These are phyloP conservation scores for Geosiphon pyriformis DNA, from an alignment of 192 early-diverging fungal species.

Conservation along the genomic window DNA sequence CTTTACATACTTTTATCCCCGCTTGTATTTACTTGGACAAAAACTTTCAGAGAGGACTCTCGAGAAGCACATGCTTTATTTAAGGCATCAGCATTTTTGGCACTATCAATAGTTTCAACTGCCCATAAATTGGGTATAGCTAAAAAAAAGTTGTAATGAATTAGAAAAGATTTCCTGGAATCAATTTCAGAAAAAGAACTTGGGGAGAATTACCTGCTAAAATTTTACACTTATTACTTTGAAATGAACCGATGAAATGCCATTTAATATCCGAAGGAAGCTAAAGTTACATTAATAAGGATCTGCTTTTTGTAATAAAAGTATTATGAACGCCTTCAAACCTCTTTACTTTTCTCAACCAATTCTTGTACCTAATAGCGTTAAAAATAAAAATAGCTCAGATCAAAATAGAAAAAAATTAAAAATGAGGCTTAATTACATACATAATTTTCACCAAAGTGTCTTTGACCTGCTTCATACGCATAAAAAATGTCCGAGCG, in stretches of 20 bases:
- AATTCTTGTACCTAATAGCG: slow-evolving; percentile 85
- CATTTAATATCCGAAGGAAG: slow-evolving; percentile 87
- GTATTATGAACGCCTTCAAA: slow-evolving; percentile 28
- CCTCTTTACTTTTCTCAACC: slow-evolving; percentile 75
- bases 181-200: too few species aligned
- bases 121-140: slow-evolving; percentile 84
- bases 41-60: slow-evolving; percentile 62
- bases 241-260: slow-evolving; percentile 97
- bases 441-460: slow-evolving; percentile 98
- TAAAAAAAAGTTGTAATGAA: slow-evolving; percentile 4
- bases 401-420: slow-evolving; percentile 34
- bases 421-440: slow-evolving; percentile 23
- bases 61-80: slow-evolving; percentile 70
- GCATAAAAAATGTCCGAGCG: slow-evolving; percentile 68
- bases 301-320: neutral
- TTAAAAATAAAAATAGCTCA: neutral
- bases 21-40: slow-evolving; percentile 95
- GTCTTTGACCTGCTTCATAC: slow-evolving; percentile 79
- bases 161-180: neutral
- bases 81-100: slow-evolving; percentile 75
- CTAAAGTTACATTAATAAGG: slow-evolving; percentile 23
- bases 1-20: slow-evolving; percentile 67
- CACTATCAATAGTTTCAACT: slow-evolving; percentile 87
- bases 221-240: slow-evolving; percentile 94
- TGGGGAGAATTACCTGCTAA: slow-evolving; percentile 50